A percentile compares a stretch with the other conserved stretches of the same genome.
Conservation (phyloP, 2,329 filamentous ascomycete species). For the Colletotrichum simmondsii region DNA sequence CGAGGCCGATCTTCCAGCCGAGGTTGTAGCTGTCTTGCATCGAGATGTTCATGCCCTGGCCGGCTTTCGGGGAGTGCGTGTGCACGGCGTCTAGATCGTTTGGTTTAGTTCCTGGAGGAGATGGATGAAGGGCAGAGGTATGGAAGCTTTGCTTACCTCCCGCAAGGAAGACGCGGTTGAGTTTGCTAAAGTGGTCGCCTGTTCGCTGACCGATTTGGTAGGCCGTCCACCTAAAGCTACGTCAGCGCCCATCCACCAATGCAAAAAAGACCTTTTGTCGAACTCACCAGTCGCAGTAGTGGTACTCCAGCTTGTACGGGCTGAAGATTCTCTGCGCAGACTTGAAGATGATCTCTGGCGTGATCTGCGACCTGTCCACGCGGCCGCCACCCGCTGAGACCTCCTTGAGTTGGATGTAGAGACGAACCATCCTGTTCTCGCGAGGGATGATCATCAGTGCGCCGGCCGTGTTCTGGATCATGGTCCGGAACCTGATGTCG, state of each 20-base stretch:
- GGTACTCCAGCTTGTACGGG: conserved; percentile 73
- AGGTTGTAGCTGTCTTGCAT: conserved; percentile 75
- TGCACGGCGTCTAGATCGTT: conserved; percentile 64
- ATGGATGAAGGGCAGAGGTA: not conserved
- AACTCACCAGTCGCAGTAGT: conserved; percentile 67
- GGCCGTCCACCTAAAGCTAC: conserved; percentile 59
- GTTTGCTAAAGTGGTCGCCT: conserved; percentile 64
- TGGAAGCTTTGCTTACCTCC: conserved; percentile 47
- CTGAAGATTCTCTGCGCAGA: conserved; percentile 71
- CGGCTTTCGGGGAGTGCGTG: conserved; percentile 69
- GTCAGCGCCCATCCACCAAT: not conserved
- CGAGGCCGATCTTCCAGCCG: conserved; percentile 65
- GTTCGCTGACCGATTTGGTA: conserved; percentile 78
- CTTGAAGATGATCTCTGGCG: conserved; percentile 68
- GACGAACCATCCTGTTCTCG: conserved; percentile 70
- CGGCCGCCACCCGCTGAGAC: conserved; percentile 48
- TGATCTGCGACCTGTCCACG: conserved; percentile 70
- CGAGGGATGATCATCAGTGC: conserved; percentile 74
- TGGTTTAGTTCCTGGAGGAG: not conserved
- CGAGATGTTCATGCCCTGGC: conserved; percentile 78
- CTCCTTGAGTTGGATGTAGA: conserved; percentile 70
- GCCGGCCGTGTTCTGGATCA: conserved; percentile 66
- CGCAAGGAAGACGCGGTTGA: conserved; percentile 73
- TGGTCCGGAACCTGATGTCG: conserved; percentile 68
- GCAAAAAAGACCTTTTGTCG: fast-evolving